These are phyloP conservation scores for Parietichytrium sp. DNA, from an alignment of 108 stramenopile species.

Conservation along the genomic window DNA sequence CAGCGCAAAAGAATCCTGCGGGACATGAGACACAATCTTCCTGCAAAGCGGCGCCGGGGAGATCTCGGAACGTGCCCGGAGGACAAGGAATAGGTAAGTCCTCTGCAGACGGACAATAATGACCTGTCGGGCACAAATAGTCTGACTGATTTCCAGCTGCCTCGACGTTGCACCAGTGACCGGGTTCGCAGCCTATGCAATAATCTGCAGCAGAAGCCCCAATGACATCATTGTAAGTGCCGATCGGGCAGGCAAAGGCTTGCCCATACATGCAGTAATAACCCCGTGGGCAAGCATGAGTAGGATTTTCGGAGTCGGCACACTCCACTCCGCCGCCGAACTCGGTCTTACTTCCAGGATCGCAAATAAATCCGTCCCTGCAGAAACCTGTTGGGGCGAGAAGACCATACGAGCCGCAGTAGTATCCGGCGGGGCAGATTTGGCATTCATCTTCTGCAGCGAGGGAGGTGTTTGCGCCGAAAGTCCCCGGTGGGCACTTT, in stretches of 20 bases:
- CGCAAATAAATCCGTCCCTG: slow-evolving; percentile 37
- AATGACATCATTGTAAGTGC: slow-evolving; percentile 29
- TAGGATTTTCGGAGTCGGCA: slow-evolving; percentile 27
- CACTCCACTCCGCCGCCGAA: slow-evolving; percentile 40
- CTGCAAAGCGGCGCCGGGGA: not conserved
- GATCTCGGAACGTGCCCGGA: slow-evolving; percentile 30
- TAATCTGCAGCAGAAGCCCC: not conserved
- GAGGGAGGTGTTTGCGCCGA: not conserved
- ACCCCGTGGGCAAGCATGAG: slow-evolving; percentile 50
- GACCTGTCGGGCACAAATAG: slow-evolving; percentile 21
- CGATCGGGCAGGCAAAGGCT: slow-evolving; percentile 38
- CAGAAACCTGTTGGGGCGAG: slow-evolving; percentile 35
- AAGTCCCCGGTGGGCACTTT: slow-evolving; percentile 39
- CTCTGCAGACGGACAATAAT: not conserved
- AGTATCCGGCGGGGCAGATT: slow-evolving; percentile 28
- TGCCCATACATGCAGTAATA: slow-evolving; percentile 53
- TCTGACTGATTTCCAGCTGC: not conserved
- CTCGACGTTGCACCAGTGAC: slow-evolving; percentile 34
- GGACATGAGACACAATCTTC: not conserved
- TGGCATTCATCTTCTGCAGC: not conserved
- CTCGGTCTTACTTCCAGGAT: not conserved
- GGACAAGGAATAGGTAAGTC: slow-evolving; percentile 33
- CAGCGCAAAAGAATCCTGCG: not conserved
- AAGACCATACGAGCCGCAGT: slow-evolving; percentile 41
- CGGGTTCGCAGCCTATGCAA: slow-evolving; percentile 29